Evolutionary conservation across 306 rosid genomes (phyloP).

Genomic region (Malus orientalis): DNA sequence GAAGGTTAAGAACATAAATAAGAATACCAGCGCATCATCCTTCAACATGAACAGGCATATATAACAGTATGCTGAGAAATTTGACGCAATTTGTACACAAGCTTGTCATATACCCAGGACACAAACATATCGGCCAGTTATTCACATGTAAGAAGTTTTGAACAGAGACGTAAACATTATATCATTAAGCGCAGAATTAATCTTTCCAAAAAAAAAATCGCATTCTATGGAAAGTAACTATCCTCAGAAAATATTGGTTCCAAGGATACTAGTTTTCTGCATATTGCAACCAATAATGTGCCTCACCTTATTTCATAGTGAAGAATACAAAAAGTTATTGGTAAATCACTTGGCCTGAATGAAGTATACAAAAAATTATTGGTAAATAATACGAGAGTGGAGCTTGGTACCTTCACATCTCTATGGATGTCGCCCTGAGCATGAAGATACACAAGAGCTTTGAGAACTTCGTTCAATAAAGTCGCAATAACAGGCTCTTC

Average conservation of each 20-base stretch:
- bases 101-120: neutral
- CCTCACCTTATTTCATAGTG: neutral
- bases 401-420: slow-evolving; percentile 75
- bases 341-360: neutral
- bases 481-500: slow-evolving; percentile 92
- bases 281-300: neutral
- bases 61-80: neutral
- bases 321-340: neutral
- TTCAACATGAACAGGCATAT: slow-evolving; percentile 1
- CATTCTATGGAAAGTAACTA: neutral
- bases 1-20: slow-evolving; percentile 14
- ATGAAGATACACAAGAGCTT: slow-evolving; percentile 92
- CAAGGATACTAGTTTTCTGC: neutral
- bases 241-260: neutral
- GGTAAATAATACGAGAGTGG: neutral
- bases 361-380: neutral
- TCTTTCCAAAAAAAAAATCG: neutral
- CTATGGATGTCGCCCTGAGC: slow-evolving; percentile 92
- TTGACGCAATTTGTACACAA: neutral
- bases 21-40: slow-evolving; percentile 13
- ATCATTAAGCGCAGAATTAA: neutral
- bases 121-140: neutral
- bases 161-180: neutral
- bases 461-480: slow-evolving; percentile 82
- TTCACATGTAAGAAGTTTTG: neutral